Evolutionary conservation across 2,329 filamentous ascomycete species (phyloP).

Genomic region (Paecilomyces variotii): DNA sequence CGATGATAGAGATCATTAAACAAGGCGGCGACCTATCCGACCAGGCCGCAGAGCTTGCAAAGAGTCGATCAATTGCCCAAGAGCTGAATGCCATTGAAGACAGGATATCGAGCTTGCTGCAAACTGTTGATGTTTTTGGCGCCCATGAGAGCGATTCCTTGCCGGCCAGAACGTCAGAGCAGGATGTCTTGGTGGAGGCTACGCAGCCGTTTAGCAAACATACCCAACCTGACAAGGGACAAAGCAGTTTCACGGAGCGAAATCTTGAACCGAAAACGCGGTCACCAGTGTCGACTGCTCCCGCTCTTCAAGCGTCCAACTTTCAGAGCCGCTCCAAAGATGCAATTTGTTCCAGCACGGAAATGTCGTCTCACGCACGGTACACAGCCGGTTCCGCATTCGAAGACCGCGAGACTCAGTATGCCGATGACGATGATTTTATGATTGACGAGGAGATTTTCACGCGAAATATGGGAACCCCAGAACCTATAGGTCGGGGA

Average conservation of each 20-base stretch:
- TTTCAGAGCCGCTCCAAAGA: neutral
- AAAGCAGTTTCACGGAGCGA: neutral
- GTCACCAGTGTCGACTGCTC: neutral
- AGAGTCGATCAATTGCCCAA: constrained; percentile 24
- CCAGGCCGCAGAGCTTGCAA: constrained; percentile 24
- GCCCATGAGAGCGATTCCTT: neutral
- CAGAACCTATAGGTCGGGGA: constrained; percentile 13
- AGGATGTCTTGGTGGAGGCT: constrained; percentile 9
- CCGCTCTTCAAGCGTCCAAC: neutral
- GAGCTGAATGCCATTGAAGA: constrained; percentile 27
- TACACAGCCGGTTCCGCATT: neutral
- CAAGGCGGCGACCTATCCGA: constrained; percentile 24
- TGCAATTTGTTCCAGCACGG: neutral
- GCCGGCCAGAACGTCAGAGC: neutral
- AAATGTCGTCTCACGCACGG: neutral
- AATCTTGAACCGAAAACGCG: neutral
- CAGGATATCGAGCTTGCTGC: constrained; percentile 26
- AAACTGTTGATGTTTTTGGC: constrained; percentile 20
- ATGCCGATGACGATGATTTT: constrained; percentile 14
- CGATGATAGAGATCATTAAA: constrained; percentile 27
- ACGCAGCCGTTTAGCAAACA: constrained; percentile 5
- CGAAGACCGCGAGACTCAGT: neutral
- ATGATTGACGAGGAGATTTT: constrained; percentile 18
- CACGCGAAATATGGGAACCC: constrained; percentile 36
- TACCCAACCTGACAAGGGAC: constrained; percentile 1